Conservation (phyloP, 1,284 basidiomycete species). For the Boletus calvinii region DNA sequence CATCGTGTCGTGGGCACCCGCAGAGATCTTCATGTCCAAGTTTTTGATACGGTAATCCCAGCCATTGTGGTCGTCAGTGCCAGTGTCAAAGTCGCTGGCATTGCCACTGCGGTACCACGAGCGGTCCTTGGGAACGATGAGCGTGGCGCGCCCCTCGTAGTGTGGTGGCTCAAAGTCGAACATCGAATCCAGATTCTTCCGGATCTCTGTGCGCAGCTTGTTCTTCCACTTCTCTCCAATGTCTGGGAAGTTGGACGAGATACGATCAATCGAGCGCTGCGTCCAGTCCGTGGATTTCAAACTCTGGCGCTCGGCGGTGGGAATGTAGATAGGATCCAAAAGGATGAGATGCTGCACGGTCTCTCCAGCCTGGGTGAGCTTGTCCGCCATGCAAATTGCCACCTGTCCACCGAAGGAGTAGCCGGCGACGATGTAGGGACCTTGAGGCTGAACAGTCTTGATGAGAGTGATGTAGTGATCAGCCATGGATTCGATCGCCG, state of each 20-base stretch:
- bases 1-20: conserved; percentile 32
- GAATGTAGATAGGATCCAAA: conserved; percentile 32
- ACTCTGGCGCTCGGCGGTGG: conserved; percentile 25
- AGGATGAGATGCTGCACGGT: conserved; percentile 27
- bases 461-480: conserved; percentile 33
- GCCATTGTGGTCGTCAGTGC: conserved; percentile 32
- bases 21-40: conserved; percentile 27
- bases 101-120: conserved; percentile 31
- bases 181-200: conserved; percentile 32
- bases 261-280: conserved; percentile 31
- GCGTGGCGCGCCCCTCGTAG: conserved; percentile 26
- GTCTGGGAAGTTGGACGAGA: conserved; percentile 31
- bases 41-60: conserved; percentile 30
- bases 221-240: conserved; percentile 33
- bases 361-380: conserved; percentile 25
- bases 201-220: conserved; percentile 28
- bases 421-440: conserved; percentile 28
- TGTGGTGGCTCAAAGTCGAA: conserved; percentile 31
- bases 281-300: conserved; percentile 33
- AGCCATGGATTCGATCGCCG: conserved; percentile 30
- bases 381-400: conserved; percentile 29
- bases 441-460: conserved; percentile 24
- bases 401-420: conserved; percentile 33
- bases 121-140: conserved; percentile 32
- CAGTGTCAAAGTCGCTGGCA: conserved; percentile 34